Conservation (phyloP, 371 early-diverging fungal species). For the Mucor lusitanicus region DNA sequence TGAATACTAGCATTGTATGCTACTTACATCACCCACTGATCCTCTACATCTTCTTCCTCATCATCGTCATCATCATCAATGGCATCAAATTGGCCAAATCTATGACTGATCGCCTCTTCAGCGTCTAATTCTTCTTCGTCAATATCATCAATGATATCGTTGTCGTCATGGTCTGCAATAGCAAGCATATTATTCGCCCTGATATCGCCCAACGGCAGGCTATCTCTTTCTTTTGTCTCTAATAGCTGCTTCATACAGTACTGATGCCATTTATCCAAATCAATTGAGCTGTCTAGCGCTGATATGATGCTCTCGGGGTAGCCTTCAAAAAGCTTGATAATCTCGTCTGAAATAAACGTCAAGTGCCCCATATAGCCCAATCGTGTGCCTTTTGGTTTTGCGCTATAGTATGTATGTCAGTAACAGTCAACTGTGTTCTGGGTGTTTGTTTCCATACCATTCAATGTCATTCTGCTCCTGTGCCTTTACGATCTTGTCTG, state of each 20-base stretch:
- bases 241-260: slow-evolving; percentile 78
- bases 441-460: slow-evolving; percentile 20
- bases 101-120: slow-evolving; percentile 2
- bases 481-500: slow-evolving; percentile 76
- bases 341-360: slow-evolving; percentile 94
- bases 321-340: slow-evolving; percentile 80
- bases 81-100: not conserved
- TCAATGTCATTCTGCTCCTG: slow-evolving; percentile 48
- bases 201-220: slow-evolving; percentile 85
- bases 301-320: slow-evolving; percentile 57
- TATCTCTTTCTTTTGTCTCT: slow-evolving; percentile 87
- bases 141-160: not conserved
- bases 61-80: not conserved
- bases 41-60: slow-evolving; percentile 24
- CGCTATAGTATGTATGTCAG: slow-evolving; percentile 35
- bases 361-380: slow-evolving; percentile 96
- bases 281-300: slow-evolving; percentile 60
- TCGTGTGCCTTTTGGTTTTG: slow-evolving; percentile 80
- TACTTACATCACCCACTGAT: slow-evolving; percentile 13
- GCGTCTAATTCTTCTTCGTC: slow-evolving; percentile 1
- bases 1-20: not conserved
- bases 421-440: not conserved
- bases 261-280: slow-evolving; percentile 83
- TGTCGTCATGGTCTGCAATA: not conserved
- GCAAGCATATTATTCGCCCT: slow-evolving; percentile 28